Evolutionary conservation across 2,329 filamentous ascomycete species (phyloP), one percentile per base, ranked within the genome.

Genomic region (Pseudogymnoascus sp.): DNA sequence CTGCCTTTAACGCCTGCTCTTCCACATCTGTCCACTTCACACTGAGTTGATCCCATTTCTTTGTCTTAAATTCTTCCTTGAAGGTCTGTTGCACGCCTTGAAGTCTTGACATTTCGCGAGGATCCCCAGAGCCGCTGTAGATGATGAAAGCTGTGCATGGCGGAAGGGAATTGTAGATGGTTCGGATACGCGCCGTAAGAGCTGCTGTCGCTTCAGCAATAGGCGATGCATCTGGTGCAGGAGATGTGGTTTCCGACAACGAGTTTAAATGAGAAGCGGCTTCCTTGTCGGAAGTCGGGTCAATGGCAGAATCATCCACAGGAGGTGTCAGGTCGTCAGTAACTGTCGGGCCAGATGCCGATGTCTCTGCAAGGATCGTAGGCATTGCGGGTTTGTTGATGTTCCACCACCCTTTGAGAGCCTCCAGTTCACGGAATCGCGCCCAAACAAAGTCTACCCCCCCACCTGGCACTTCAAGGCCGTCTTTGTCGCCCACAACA

Each of bases 21-120:
- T 89, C 87, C 0, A 74, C 77, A 70, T 89, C 86, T 8, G 86
- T 89, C 87, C 87, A 90, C 74, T 84, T 81, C 64, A 89, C 84
- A 69, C 80, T 84, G 37, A 89, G 76, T 67, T 87, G 76, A 73
- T 89, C 85, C 86, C 86, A 89, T 69, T 87, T 87, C 67, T 79
- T 83, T 11, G 84, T 82, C 73, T 86, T 85, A 73, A 86, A 89
- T 74, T 90, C 86, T 69, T 80, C 81, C 72, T 82, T 84, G 78
- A 83, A 87, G 73, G 83, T 81, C 6, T 79, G 73, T 61, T 88
- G 83, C 78, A 86, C 77, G 21, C 80, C 79, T 76, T 87, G 84
- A 68, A 89, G 76, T 43, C 80, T 78, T 65, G 80, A 81, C 85
- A 89, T 87, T 70, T 85, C 82, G 36, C 85, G 81, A n/a, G 86